Evolutionary conservation across 1,284 basidiomycete genomes (phyloP), one percentile per base, ranked within the genome.

Genomic region (Inonotus obliquus): DNA sequence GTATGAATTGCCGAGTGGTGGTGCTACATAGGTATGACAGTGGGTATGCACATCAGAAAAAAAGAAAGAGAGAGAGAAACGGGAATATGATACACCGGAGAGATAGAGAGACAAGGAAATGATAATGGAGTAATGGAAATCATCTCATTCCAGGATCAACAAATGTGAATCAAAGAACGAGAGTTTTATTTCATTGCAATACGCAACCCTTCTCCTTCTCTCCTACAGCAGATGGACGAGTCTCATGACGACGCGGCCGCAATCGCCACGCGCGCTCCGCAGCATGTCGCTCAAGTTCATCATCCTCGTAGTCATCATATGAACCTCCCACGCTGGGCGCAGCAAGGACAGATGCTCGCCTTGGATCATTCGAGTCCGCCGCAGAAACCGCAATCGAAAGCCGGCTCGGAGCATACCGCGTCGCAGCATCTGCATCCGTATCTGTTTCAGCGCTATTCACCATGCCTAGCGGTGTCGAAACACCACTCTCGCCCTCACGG

Each of bases 201-300:
- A 62, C 54, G 49, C 61, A 62, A 13, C 51, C 51, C 25, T 62
- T 62, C 32, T 62, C 59, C 52, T 60, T 55, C 29, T 45, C 57
- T 17, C 47, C 41, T 29, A 21, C 57, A 23, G 57, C 21, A 29
- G 41, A 17, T 29, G 57, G 25, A 52, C 27, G 51, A 25, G 27
- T 32, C 14, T 52, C 51, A 19, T 52, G 37, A 14, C 54, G 54
- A n/a, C 54, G 37, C 21, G 54, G 2, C 21, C 54, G 25, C 23
- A 19, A 19, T 13, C 53, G 59, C 59, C 35, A 53, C 53, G 39
- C 51, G 10, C 41, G 38, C 56, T 47, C 38, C 47, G n/a, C 54
- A 32, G 37, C 39, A 13, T 45, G 32, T 54, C 60, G 60, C 44
- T 57, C 61, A 19, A 49, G 48, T 23, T 54, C 49, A 25, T 44